Evolutionary conservation across 257 asterid genomes (phyloP).

Genomic region (Ophiorrhiza pumila): DNA sequence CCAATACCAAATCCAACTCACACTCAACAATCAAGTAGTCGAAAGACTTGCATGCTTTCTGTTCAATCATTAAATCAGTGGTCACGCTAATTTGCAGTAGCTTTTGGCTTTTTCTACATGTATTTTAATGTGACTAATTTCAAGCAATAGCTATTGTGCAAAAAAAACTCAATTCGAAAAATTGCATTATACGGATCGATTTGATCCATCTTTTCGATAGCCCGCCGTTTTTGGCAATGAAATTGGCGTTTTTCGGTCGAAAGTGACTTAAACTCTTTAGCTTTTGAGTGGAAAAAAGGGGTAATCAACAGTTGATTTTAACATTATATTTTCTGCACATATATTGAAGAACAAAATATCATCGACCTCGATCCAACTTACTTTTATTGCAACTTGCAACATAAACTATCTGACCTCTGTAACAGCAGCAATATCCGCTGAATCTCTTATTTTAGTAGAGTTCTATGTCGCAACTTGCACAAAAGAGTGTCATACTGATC

Average conservation of each 20-base stretch:
- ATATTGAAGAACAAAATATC: too few species aligned
- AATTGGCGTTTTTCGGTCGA: too few species aligned
- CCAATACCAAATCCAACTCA: not conserved
- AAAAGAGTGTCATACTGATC: not conserved
- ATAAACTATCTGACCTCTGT: not conserved
- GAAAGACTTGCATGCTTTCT: not conserved
- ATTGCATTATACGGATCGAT: too few species aligned
- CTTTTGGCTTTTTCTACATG: not conserved
- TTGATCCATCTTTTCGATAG: too few species aligned
- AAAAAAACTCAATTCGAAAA: too few species aligned
- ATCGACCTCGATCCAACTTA: too few species aligned
- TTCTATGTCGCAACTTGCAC: not conserved
- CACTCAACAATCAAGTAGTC: too few species aligned
- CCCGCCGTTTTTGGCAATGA: too few species aligned
- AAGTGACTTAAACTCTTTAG: too few species aligned
- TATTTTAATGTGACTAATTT: not conserved
- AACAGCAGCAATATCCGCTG: not conserved
- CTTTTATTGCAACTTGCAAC: slow-evolving; percentile 6
- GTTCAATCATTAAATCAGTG: not conserved
- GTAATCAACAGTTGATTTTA: not conserved
- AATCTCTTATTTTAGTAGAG: not conserved
- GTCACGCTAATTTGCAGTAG: not conserved
- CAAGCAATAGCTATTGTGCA: too few species aligned
- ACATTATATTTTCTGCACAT: too few species aligned
- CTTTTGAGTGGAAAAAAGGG: not conserved